These are phyloP conservation scores for Thermothielavioides terrestris DNA, from an alignment of 495 filamentous ascomycete species.

Conservation along the genomic window DNA sequence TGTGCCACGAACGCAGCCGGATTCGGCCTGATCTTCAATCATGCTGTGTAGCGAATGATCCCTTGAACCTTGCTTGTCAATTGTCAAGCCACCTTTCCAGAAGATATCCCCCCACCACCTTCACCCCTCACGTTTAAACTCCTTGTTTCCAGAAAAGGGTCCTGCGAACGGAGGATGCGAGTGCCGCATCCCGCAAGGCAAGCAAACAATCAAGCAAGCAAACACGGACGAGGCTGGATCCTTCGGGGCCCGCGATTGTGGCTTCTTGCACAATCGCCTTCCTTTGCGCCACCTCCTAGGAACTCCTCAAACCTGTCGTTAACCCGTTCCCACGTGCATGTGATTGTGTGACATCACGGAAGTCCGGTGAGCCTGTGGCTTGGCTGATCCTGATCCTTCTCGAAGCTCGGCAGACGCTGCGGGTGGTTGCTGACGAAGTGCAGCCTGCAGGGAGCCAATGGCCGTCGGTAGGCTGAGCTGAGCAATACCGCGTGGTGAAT, in stretches of 20 bases:
- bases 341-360: constrained; percentile 14
- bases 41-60: not conserved
- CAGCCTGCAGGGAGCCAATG: not conserved
- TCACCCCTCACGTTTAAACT: too few relatives aligned
- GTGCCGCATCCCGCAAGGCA: constrained; percentile 6
- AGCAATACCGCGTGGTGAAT: too few relatives aligned
- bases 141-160: not conserved
- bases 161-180: not conserved
- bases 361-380: constrained; percentile 12
- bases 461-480: not conserved
- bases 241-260: too few relatives aligned
- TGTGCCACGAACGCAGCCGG: not conserved
- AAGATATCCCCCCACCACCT: not conserved
- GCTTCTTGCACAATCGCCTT: not conserved
- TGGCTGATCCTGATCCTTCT: constrained; percentile 6
- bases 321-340: too few relatives aligned
- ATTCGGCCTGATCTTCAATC: not conserved
- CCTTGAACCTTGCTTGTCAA: too few relatives aligned
- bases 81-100: too few relatives aligned
- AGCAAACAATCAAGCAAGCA: not conserved
- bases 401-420: constrained; percentile 11
- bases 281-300: constrained; percentile 4
- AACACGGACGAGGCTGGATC: not conserved
- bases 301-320: too few relatives aligned
- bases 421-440: not conserved